Evolutionary conservation across 2,329 filamentous ascomycete genomes (phyloP).

Genomic region (Aspergillus awamori): DNA sequence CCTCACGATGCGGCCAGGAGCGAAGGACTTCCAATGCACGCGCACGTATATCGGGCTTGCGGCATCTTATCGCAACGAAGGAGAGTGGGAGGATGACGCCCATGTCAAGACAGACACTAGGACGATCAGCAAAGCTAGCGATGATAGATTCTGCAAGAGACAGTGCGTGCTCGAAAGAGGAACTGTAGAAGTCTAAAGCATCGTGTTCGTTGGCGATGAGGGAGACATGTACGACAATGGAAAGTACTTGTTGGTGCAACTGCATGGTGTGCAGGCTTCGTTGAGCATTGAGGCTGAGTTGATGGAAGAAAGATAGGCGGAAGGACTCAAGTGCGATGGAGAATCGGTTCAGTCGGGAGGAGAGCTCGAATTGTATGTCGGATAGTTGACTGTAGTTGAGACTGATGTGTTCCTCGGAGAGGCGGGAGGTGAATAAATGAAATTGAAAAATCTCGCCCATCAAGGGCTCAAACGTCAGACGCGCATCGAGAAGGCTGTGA

Average conservation of each 20-base stretch:
- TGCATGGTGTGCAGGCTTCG: background rate
- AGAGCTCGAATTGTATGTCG: background rate
- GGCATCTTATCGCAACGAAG: slow-evolving; percentile 36
- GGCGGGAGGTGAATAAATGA: background rate
- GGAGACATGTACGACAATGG: background rate
- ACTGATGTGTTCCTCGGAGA: background rate
- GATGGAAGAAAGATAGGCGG: background rate
- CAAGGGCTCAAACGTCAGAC: background rate
- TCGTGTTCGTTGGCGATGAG: background rate
- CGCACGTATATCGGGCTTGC: slow-evolving; percentile 25
- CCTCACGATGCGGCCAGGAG: slow-evolving; percentile 38
- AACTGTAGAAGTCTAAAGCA: background rate
- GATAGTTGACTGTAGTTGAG: background rate
- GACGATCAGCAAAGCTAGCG: slow-evolving; percentile 11
- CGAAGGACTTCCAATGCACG: slow-evolving; percentile 33
- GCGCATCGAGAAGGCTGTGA: background rate
- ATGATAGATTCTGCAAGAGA: slow-evolving; percentile 10
- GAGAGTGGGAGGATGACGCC: slow-evolving; percentile 37
- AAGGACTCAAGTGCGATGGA: background rate
- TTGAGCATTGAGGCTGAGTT: background rate
- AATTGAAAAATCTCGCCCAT: background rate
- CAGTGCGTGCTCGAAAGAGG: slow-evolving; percentile 8
- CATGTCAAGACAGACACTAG: slow-evolving; percentile 30
- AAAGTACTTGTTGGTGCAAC: background rate
- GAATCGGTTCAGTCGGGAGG: background rate